Base-by-base conservation (phyloP, 352 stramenopile genomes). In the Thraustochytrium striatum region DNA sequence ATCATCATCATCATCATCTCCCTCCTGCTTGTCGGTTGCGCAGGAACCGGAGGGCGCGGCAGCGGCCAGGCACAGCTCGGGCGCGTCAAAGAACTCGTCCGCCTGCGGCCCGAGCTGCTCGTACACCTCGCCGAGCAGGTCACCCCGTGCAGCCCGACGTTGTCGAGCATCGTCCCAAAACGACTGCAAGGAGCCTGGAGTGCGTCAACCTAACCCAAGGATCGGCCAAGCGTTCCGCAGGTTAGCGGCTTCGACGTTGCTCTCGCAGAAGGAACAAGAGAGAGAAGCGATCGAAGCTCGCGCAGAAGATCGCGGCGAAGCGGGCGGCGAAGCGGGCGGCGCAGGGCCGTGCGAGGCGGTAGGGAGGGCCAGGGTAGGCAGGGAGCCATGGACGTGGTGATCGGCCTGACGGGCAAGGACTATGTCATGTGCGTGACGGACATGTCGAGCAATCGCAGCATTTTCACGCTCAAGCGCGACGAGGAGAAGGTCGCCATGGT, bases 401-500 rank as follows among this genome's bases (percentile, higher is more conserved):
- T 80, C 1, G 70, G 70, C 41, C 28, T 80, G 28, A 70, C 70
- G 19, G 70, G 70, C 25, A 80, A 70, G 58, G 70, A 69, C 21
- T 80, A 59, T 69, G 79, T 82, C 16, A 55, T 83, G 61, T 30
- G 61, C 8, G 25, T 65, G 53, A 59, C 79, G 33, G 79, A 83
- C 69, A 83, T 69, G 41, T 72, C 75, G 25, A 43, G 59, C 5
- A 69, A 59, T 28, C 28, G 79, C 16, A 70, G 28, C 1, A 79
- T 83, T 39, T 68, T 83, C 47, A 82, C 28, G 25, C 61, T 83
- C 30, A 83, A 83, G 69, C 70, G 80, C 39, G 79, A 83, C 39
- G 79, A 83, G 62, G 78, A 83, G 32, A 83, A 83, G 59, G 57
- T 75, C 21, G 41, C 28, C 38, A 44, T 57, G 28, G 41, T 83